A percentile compares a stretch with the other conserved stretches of the same genome.
Evolutionary conservation across 371 early-diverging fungal genomes (phyloP).

Genomic region (Mucor saturninus): DNA sequence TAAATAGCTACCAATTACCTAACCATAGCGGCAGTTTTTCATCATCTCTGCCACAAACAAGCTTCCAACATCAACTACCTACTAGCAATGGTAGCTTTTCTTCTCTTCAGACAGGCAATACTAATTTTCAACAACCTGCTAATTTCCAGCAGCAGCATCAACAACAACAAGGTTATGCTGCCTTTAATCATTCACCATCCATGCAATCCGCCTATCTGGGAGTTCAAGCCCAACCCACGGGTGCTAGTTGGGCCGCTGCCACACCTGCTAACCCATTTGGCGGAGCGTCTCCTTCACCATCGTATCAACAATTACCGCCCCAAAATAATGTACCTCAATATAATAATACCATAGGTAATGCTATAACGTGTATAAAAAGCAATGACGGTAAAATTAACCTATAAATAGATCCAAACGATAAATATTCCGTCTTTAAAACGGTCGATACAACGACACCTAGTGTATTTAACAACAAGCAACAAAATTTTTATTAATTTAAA

Average conservation of each 20-base stretch:
- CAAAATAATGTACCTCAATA: conserved; percentile 1
- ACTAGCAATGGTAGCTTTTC: background rate
- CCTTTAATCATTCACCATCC: background rate
- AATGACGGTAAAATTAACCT: no score
- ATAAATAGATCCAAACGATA: conserved; percentile 38
- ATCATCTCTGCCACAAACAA: background rate
- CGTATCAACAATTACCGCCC: conserved; percentile 14
- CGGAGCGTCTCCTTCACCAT: background rate
- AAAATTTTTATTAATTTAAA: conserved; percentile 4
- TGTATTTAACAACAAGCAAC: conserved; percentile 38
- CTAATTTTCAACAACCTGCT: conserved; percentile 24
- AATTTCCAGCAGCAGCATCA: background rate
- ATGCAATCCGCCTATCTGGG: conserved; percentile 6
- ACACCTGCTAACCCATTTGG: conserved; percentile 59
- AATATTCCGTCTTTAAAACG: conserved; percentile 49
- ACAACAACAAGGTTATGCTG: background rate
- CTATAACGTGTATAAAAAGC: no score
- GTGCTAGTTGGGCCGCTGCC: conserved; percentile 44
- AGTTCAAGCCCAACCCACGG: conserved; percentile 20
- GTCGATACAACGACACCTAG: conserved; percentile 39
- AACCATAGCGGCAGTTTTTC: background rate
- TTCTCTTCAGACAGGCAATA: background rate
- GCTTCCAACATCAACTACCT: no score
- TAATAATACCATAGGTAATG: conserved; percentile 7
- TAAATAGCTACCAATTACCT: background rate